Percentiles rank a stretch among this genome's conserved stretches.
These are phyloP conservation scores for thale cress (Arabidopsis thaliana) DNA, from an alignment of 345 rosid species.

Conservation along the genomic window TAIR10.1 NC_003076.8:749501-750000, in stretches of 20 bases:
- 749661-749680: too few species aligned
- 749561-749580: conserved; percentile 37
- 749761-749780: neutral
- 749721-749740: neutral
- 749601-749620: neutral
- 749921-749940: conserved; percentile 6
- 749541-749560: conserved; percentile 34
- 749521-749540: conserved; percentile 3
- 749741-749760: neutral
- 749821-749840: neutral
- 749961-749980: conserved; percentile 1
- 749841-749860: neutral
- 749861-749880: neutral
- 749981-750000: conserved; percentile 45
- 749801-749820: too few species aligned
- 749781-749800: neutral
- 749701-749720: neutral
- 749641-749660: too few species aligned
- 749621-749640: neutral
- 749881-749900: neutral
- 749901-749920: neutral
- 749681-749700: neutral
- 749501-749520: neutral
- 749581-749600: conserved; percentile 35
- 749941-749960: conserved; percentile 39